Evolutionary conservation across 495 filamentous ascomycete genomes (phyloP).

Genomic region (Glutinoglossum americanum): DNA sequence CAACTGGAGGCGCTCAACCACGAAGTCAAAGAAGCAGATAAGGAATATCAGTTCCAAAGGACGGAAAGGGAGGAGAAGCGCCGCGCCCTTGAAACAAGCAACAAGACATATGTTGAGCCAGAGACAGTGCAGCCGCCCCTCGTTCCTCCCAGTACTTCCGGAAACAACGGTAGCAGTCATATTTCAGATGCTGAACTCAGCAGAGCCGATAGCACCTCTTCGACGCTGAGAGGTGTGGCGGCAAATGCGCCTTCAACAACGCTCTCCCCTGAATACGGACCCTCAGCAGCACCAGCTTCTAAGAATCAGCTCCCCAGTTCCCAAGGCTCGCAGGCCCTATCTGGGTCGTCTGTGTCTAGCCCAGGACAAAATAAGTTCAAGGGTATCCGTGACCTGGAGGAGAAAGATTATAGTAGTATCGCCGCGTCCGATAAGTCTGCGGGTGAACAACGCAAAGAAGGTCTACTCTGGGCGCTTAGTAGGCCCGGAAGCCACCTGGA

Average conservation of each 20-base stretch:
- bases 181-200: conserved; percentile 42
- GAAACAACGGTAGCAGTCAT: conserved; percentile 18
- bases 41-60: conserved; percentile 83
- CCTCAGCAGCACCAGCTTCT: neutral
- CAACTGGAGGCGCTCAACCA: conserved; percentile 79
- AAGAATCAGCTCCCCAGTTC: neutral
- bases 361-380: conserved; percentile 45
- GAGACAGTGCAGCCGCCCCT: conserved; percentile 22
- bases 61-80: conserved; percentile 89
- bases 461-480: conserved; percentile 82
- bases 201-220: conserved; percentile 50
- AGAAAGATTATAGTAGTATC: conserved; percentile 34
- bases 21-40: conserved; percentile 80
- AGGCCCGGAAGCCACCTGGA: conserved; percentile 87
- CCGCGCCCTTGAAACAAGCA: conserved; percentile 71
- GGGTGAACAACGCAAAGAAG: conserved; percentile 60
- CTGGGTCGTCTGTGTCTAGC: neutral
- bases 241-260: neutral
- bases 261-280: neutral
- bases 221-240: conserved; percentile 30
- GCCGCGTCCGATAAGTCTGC: conserved; percentile 20
- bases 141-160: conserved; percentile 5
- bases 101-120: conserved; percentile 58
- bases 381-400: conserved; percentile 75
- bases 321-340: neutral